Evolutionary conservation across 2,329 filamentous ascomycete species (phyloP).

Genomic region (Plectosphaerella sp.): DNA sequence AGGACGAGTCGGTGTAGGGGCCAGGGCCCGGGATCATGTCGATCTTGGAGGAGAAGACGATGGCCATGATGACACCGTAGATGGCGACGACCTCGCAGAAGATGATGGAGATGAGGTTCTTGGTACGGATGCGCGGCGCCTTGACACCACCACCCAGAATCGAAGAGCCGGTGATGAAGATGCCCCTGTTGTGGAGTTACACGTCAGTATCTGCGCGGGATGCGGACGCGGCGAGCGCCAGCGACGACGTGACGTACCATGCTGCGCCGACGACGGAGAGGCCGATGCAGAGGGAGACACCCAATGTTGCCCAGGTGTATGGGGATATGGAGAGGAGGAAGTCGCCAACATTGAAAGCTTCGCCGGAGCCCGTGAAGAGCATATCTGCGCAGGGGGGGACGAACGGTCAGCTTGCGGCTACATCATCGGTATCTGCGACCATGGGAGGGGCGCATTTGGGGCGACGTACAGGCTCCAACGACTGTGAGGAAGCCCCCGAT

Average conservation of each 20-base stretch:
- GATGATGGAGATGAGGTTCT: constrained; percentile 99
- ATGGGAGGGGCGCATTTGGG: not conserved
- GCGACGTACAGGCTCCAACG: constrained; percentile 71
- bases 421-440: not conserved
- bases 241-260: constrained; percentile 62
- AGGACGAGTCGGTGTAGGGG: constrained; percentile 71
- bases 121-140: constrained; percentile 95
- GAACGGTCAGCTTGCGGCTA: constrained; percentile 9
- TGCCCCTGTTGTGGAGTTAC: constrained; percentile 63
- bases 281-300: constrained; percentile 91
- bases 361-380: constrained; percentile 95
- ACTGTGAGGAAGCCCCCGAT: constrained; percentile 64
- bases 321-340: constrained; percentile 94
- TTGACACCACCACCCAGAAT: constrained; percentile 96
- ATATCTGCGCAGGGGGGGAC: constrained; percentile 63
- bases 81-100: constrained; percentile 99
- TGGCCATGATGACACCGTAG: constrained; percentile 99
- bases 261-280: constrained; percentile 94
- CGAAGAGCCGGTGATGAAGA: constrained; percentile 96
- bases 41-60: constrained; percentile 92
- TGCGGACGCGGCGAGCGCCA: not conserved
- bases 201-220: constrained; percentile 5
- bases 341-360: constrained; percentile 93
- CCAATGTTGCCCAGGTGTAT: constrained; percentile 86
- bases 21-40: constrained; percentile 58